phyloP scores from a whole-genome alignment of 2,329 filamentous ascomycete species.

The Alternaria ethzedia region DNA sequence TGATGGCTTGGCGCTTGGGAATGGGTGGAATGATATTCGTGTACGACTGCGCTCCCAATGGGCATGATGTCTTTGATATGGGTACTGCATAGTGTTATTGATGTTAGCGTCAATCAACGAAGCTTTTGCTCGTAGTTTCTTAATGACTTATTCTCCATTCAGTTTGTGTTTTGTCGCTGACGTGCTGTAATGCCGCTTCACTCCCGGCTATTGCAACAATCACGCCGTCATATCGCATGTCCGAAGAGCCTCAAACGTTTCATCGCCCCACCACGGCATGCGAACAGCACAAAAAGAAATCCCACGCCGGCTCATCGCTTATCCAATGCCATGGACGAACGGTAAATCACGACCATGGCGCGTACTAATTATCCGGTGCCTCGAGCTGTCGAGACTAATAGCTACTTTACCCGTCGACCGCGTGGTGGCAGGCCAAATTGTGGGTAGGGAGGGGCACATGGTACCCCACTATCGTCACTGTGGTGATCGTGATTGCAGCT shows the following conservation, averaged over 20 bases:
- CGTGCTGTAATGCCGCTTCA: neutral
- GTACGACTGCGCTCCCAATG: neutral
- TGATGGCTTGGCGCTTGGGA: constrained; percentile 6
- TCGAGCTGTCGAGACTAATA: constrained; percentile 6
- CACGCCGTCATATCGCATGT: neutral
- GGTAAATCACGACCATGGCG: constrained; percentile 1
- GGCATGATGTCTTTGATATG: constrained; percentile 6
- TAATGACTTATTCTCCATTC: neutral
- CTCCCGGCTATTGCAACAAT: neutral
- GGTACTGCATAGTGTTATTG: constrained; percentile 9
- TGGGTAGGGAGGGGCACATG: constrained; percentile 22
- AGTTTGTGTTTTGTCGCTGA: too few relatives aligned
- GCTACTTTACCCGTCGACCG: constrained; percentile 21
- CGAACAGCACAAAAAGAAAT: neutral
- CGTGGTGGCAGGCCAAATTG: constrained; percentile 10
- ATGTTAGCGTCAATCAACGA: constrained; percentile 3
- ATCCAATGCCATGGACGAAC: neutral
- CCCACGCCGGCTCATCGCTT: neutral
- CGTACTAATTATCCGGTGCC: constrained; percentile 28
- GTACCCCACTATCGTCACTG: constrained; percentile 22
- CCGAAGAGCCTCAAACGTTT: neutral
- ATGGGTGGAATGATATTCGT: neutral
- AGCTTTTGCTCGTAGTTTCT: neutral
- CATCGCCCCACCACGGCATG: neutral
- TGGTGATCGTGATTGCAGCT: constrained; percentile 5